A percentile compares a stretch with the other conserved stretches of the same genome.
Conservation (phyloP, 768 basidiomycete genomes). For the Boletus huronensis region DNA sequence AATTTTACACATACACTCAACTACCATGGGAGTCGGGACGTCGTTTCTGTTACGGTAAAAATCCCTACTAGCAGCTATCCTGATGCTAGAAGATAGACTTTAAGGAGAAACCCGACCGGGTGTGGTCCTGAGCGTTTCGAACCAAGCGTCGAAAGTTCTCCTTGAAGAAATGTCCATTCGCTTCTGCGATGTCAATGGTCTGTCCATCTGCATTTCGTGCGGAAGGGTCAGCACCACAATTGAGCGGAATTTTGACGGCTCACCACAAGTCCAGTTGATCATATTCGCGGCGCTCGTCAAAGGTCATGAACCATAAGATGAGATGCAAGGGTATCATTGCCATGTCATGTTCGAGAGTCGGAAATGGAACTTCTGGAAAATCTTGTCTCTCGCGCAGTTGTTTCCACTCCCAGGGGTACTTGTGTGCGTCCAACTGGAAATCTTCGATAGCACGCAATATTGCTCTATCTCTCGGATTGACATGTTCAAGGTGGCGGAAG, state of each 20-base stretch:
- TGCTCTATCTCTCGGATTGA: neutral
- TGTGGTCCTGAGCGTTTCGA: neutral
- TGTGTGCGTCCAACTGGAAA: neutral
- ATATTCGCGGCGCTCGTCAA: neutral
- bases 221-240: neutral
- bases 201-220: neutral
- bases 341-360: neutral
- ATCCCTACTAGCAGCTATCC: neutral
- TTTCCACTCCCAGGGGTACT: neutral
- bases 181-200: neutral
- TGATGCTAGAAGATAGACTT: neutral
- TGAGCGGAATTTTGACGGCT: neutral
- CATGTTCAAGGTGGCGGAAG: neutral
- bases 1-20: neutral
- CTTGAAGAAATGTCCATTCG: neutral
- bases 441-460: neutral
- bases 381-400: neutral
- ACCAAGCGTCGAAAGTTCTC: neutral
- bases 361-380: neutral
- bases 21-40: no score
- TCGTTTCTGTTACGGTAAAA: neutral
- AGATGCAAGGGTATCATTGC: neutral
- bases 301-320: no score
- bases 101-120: neutral
- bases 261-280: neutral